phyloP scores from a whole-genome alignment of 176 grass and related monocot genomes.

The Hsuehochloa calcarea region DNA sequence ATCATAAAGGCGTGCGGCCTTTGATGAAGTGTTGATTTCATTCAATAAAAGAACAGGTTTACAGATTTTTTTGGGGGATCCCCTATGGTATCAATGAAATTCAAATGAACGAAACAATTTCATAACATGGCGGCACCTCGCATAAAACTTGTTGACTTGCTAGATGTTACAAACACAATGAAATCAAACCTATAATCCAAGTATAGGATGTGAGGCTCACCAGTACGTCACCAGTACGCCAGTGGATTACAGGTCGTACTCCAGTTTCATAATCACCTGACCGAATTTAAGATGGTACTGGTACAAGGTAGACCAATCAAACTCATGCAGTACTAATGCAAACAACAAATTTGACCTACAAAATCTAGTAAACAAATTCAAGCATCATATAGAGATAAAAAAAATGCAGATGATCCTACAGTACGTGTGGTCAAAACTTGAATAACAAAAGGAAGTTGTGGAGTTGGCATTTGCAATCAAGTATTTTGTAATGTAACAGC shows the following conservation, averaged over 20 bases:
- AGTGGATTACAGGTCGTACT: background rate
- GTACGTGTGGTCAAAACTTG: background rate
- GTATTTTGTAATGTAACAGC: constrained; percentile 19
- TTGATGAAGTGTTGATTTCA: background rate
- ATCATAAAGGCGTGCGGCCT: background rate
- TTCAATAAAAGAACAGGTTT: constrained; percentile 4
- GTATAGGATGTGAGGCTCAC: background rate
- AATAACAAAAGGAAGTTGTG: background rate
- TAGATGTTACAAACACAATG: background rate
- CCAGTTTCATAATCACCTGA: background rate
- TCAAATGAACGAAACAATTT: constrained; percentile 8
- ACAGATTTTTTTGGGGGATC: background rate
- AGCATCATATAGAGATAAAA: background rate
- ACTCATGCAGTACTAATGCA: background rate
- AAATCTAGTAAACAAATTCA: background rate
- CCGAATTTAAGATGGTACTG: background rate
- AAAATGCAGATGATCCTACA: background rate
- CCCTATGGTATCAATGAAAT: constrained; percentile 1
- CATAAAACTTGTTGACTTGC: background rate
- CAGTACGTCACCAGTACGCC: no score
- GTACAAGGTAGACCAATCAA: background rate
- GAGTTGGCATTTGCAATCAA: background rate
- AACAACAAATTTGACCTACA: background rate
- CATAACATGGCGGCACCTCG: background rate
- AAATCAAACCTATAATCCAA: background rate